phyloP scores from a whole-genome alignment of 2,329 filamentous ascomycete genomes.

The Pleoardoris graminearum region DNA sequence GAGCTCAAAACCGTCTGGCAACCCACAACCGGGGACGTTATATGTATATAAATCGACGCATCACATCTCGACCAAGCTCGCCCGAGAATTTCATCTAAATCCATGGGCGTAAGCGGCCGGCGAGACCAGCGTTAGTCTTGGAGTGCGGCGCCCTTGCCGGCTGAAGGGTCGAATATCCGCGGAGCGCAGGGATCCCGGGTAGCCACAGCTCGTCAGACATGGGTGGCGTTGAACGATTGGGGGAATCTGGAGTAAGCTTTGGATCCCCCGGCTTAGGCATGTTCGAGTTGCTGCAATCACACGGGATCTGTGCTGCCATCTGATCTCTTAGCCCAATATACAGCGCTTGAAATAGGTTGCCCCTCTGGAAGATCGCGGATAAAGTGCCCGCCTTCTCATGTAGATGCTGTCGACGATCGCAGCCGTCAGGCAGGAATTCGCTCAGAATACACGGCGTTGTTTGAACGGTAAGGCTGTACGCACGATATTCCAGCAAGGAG shows the following conservation, averaged over 20 bases:
- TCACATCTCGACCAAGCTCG: slow-evolving; percentile 11
- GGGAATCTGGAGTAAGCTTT: slow-evolving; percentile 15
- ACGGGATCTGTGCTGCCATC: slow-evolving; percentile 6
- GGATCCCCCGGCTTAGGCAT: slow-evolving; percentile 6
- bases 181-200: slow-evolving; percentile 12
- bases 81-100: slow-evolving; percentile 13
- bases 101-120: slow-evolving; percentile 11
- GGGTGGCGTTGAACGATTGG: slow-evolving; percentile 22
- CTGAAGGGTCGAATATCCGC: slow-evolving; percentile 17
- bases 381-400: slow-evolving; percentile 8
- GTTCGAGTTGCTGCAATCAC: slow-evolving; percentile 19
- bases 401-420: background rate
- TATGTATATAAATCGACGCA: slow-evolving; percentile 16
- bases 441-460: background rate
- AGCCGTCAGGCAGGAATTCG: background rate
- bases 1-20: slow-evolving; percentile 21
- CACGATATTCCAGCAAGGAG: background rate
- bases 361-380: slow-evolving; percentile 17
- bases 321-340: slow-evolving; percentile 8
- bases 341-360: slow-evolving; percentile 8
- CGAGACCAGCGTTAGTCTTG: slow-evolving; percentile 3
- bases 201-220: slow-evolving; percentile 16
- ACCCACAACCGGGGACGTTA: slow-evolving; percentile 7
- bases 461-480: background rate
- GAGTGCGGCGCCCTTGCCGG: slow-evolving; percentile 10